A percentile compares a stretch with the other conserved stretches of the same genome.
Conservation (phyloP, 2,329 filamentous ascomycete genomes). For the Anthostomella pinea region DNA sequence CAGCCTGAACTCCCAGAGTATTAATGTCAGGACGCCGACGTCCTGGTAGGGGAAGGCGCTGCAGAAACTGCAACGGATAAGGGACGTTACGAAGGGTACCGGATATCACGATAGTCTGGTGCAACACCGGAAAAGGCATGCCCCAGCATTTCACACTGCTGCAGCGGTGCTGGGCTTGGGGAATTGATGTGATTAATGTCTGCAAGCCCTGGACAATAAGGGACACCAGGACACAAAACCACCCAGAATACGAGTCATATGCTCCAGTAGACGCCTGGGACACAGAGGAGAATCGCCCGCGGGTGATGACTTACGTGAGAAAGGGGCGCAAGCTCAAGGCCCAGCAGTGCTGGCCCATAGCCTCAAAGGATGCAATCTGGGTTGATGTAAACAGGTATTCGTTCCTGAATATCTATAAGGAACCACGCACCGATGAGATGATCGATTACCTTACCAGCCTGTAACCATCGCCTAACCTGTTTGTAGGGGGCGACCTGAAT, state of each 20-base stretch:
- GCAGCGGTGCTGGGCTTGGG: constrained; percentile 3
- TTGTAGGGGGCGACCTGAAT: constrained; percentile 3
- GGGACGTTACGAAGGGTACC: too few relatives aligned
- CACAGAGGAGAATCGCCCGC: background rate
- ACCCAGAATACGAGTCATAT: background rate
- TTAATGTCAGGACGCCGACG: too few relatives aligned
- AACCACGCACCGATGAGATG: background rate
- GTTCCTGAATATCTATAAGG: constrained; percentile 1
- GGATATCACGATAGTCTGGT: too few relatives aligned
- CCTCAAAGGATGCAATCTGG: background rate
- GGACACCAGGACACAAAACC: background rate
- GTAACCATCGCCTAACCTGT: background rate
- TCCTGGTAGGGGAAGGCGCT: too few relatives aligned
- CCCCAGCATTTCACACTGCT: background rate
- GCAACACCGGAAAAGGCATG: background rate
- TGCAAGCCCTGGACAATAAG: background rate
- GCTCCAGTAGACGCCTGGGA: constrained; percentile 3
- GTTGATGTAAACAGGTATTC: constrained; percentile 4
- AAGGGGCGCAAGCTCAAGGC: too few relatives aligned
- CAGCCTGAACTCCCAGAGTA: too few relatives aligned
- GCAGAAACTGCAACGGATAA: too few relatives aligned
- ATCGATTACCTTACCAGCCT: constrained; percentile 4
- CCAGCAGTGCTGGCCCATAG: background rate
- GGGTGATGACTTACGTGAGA: constrained; percentile 2
- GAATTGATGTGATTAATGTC: background rate